A percentile compares a stretch with the other conserved stretches of the same genome.
phyloP scores from a whole-genome alignment of 208 protist genomes.

The Endotrypanum monterogeii region DNA sequence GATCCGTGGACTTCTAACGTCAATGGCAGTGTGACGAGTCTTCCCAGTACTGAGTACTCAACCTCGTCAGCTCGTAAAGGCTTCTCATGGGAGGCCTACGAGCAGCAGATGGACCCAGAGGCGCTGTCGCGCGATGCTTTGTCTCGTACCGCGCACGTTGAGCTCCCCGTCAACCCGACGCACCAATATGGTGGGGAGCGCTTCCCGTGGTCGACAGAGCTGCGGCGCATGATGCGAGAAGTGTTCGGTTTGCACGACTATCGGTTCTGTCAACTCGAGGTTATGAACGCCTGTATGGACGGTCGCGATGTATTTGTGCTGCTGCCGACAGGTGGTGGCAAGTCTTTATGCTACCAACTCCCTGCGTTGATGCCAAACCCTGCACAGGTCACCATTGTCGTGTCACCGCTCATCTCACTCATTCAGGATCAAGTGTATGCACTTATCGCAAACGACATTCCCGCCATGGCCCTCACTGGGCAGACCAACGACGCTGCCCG shows the following conservation, averaged over 20 bases:
- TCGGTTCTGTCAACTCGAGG: conserved; percentile 91
- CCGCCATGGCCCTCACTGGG: conserved; percentile 78
- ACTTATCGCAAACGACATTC: conserved; percentile 82
- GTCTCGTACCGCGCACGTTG: conserved; percentile 38
- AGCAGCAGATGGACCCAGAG: conserved; percentile 41
- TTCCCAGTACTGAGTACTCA: conserved; percentile 2
- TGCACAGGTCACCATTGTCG: conserved; percentile 90
- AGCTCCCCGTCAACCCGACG: conserved; percentile 72
- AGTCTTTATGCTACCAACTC: conserved; percentile 97
- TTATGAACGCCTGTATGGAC: conserved; percentile 95
- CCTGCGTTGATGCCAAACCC: conserved; percentile 88
- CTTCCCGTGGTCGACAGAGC: conserved; percentile 81
- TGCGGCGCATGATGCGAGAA: conserved; percentile 88
- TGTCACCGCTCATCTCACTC: conserved; percentile 96
- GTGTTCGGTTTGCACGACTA: conserved; percentile 91
- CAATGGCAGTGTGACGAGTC: not conserved
- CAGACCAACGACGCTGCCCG: conserved; percentile 62
- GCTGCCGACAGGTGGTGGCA: conserved; percentile 95
- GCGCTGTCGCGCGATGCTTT: conserved; percentile 45
- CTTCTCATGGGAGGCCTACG: conserved; percentile 78
- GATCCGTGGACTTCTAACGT: not conserved
- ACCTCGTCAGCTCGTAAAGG: conserved; percentile 14
- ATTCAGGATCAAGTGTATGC: conserved; percentile 96
- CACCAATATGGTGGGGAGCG: conserved; percentile 68
- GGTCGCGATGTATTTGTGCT: conserved; percentile 95